These are phyloP conservation scores for Collybiopsis luxurians DNA, from an alignment of 768 basidiomycete species.

Conservation along the genomic window DNA sequence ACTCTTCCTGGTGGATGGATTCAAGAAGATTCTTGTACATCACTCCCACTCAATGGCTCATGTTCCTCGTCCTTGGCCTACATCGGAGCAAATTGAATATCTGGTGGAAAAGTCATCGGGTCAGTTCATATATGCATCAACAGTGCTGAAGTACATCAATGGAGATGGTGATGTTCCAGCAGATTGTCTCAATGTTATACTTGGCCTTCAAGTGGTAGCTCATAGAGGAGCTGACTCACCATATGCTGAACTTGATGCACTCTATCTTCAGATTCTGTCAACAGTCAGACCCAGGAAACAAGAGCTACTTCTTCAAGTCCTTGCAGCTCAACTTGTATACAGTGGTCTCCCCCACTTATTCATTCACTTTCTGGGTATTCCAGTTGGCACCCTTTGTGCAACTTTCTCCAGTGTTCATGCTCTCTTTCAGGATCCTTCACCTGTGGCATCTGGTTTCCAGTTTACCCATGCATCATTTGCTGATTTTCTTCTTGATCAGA, in stretches of 20 bases:
- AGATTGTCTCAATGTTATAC: no score
- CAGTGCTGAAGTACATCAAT: no score
- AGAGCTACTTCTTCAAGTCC: not conserved
- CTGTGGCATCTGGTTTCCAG: no score
- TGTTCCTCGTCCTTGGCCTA: no score
- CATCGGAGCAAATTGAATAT: no score
- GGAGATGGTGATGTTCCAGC: no score
- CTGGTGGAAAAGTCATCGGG: no score
- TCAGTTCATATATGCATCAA: no score
- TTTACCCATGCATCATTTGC: no score
- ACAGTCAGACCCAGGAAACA: not conserved
- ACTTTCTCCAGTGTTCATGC: not conserved
- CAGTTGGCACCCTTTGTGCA: not conserved
- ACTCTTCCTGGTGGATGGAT: not conserved
- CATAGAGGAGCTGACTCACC: not conserved
- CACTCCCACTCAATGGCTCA: not conserved
- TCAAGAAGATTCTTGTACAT: not conserved
- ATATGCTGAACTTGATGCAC: not conserved
- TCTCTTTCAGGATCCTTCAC: not conserved
- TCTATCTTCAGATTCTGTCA: not conserved
- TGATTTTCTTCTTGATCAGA: no score
- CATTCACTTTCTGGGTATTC: not conserved
- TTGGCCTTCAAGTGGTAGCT: no score
- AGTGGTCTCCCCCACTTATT: not conserved
- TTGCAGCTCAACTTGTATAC: not conserved